Evolutionary conservation across 2,329 filamentous ascomycete species (phyloP), one percentile per base, ranked within the genome.

Genomic region (Zopfia rhizophila): DNA sequence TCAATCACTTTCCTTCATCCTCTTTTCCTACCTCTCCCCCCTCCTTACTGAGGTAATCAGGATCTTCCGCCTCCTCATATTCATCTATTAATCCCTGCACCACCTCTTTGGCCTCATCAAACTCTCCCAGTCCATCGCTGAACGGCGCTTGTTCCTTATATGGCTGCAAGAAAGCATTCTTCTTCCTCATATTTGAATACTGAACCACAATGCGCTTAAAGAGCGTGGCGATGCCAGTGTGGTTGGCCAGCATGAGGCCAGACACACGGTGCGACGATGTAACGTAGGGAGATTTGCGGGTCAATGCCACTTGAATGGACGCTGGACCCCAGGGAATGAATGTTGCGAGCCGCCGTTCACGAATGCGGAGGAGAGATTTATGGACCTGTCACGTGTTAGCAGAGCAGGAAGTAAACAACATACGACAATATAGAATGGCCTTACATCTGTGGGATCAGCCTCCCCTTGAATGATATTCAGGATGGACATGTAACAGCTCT

Each of bases 251-350:
- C 94, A 99, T 99, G 47, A 99, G 82, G 2, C 94, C 94, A 56
- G 91, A 96, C 41, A 99, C 94, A 36, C 94, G 88, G 68, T 97
- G 91, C 58, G 90, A 91, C 78, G 95, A 95, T 43, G 91, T 89
- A 29, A 97, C 88, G 68, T 99, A 97, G 1, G 95, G 95, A 29
- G 92, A 97, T 66, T 95, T 91, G 78, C 96, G 96, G 2, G 94
- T 97, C 52, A 99, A 76, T 3, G 94, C 95, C 10, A 99, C 94
- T 73, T 99, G 94, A 56, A 99, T 99, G 66, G 91, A 96, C 19
- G 94, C 94, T 1, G 94, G 94, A 0, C 94, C 94, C 94, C 94
- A 99, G 7, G 95, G 94, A 54, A 99, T 99, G 68, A 99, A 99
- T 0, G 91, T 95, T 7, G 94, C 95, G 41, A 99, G 82, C 48